These are phyloP conservation scores for Fusarium falciforme DNA, from an alignment of 2,329 filamentous ascomycete species.

Conservation along the genomic window DNA sequence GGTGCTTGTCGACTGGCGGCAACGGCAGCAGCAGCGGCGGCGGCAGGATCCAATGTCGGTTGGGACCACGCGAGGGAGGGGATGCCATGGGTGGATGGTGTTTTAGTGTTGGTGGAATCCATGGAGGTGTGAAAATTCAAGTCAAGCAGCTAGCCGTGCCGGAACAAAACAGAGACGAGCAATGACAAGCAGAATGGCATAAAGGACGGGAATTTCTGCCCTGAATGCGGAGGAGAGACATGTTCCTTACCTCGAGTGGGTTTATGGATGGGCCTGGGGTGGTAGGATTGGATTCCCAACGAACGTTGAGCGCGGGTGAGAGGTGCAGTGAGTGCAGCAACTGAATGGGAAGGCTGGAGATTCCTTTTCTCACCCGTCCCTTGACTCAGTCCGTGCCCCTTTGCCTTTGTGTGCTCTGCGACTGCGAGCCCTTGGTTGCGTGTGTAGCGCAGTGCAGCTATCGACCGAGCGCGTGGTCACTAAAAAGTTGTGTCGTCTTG, in stretches of 20 bases:
- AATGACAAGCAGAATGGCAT: background rate
- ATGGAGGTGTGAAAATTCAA: constrained; percentile 22
- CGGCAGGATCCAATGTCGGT: constrained; percentile 3
- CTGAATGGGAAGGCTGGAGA: background rate
- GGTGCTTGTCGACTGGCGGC: background rate
- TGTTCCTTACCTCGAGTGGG: constrained; percentile 29
- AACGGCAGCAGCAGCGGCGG: background rate
- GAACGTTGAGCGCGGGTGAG: constrained; percentile 1
- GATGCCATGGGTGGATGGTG: constrained; percentile 29
- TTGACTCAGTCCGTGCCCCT: background rate
- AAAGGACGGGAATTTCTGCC: constrained; percentile 7
- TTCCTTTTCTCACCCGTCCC: background rate
- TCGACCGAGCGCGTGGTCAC: constrained; percentile 17
- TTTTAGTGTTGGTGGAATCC: constrained; percentile 16
- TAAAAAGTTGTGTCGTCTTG: constrained; percentile 7
- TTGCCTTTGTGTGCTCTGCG: constrained; percentile 2
- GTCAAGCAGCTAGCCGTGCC: constrained; percentile 11
- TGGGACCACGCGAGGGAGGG: constrained; percentile 23
- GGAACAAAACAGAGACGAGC: background rate
- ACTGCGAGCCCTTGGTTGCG: constrained; percentile 5
- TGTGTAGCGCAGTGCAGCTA: background rate
- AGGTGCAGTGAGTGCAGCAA: background rate
- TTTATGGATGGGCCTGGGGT: background rate
- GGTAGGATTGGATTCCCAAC: background rate
- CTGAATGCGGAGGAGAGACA: constrained; percentile 10